Conservation (phyloP, 768 basidiomycete genomes). For the Dioszegia hungarica region DNA sequence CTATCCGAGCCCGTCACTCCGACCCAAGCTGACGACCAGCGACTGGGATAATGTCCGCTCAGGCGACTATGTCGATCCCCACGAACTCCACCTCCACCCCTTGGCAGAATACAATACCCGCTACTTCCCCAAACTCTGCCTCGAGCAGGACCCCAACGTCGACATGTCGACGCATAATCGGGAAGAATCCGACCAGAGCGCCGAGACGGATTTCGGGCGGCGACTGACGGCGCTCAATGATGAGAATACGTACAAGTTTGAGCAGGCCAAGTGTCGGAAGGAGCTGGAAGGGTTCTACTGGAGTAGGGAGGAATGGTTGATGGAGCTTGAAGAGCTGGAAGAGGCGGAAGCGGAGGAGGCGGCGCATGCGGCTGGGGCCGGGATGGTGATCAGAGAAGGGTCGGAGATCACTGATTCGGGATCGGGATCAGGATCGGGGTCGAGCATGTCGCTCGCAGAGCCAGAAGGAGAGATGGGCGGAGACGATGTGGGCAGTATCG, state of each 20-base stretch:
- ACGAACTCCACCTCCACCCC: constrained; percentile 52
- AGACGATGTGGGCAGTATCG: neutral
- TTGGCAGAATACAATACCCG: constrained; percentile 90
- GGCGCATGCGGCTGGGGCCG: neutral
- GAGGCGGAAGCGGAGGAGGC: neutral
- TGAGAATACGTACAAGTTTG: constrained; percentile 23
- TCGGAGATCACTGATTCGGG: too few species aligned
- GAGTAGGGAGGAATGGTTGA: constrained; percentile 26
- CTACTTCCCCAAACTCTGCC: constrained; percentile 95
- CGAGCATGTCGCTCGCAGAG: neutral
- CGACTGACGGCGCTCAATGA: constrained; percentile 27
- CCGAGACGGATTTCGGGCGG: neutral
- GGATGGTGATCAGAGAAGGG: neutral
- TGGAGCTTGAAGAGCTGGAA: neutral
- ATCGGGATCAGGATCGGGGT: too few species aligned
- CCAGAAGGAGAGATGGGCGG: neutral
- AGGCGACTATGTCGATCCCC: constrained; percentile 61
- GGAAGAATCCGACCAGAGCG: neutral
- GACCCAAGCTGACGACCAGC: constrained; percentile 19
- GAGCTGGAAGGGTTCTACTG: constrained; percentile 30
- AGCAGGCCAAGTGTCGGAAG: constrained; percentile 18
- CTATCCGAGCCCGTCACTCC: constrained; percentile 58
- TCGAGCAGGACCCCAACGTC: constrained; percentile 81
- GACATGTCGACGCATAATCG: constrained; percentile 51
- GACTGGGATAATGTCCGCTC: constrained; percentile 59